These are phyloP conservation scores for Cladosporium austrohemisphaericum DNA, from an alignment of 2,329 filamentous ascomycete genomes.

Conservation along the genomic window DNA sequence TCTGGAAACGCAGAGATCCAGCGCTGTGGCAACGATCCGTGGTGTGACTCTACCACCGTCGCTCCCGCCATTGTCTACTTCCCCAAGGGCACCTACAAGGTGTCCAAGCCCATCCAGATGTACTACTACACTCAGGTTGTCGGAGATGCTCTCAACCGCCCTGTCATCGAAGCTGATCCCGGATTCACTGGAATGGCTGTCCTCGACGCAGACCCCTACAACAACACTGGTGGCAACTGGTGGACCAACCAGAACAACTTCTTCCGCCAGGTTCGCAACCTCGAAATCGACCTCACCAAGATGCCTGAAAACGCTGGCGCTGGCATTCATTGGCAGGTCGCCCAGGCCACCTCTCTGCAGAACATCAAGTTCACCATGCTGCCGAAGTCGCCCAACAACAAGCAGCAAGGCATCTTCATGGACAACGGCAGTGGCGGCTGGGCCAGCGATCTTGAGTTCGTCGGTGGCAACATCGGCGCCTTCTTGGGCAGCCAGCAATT, in stretches of 20 bases:
- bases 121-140: constrained; percentile 93
- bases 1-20: constrained; percentile 61
- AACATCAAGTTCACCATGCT: constrained; percentile 59
- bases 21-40: constrained; percentile 63
- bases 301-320: constrained; percentile 32
- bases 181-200: constrained; percentile 80
- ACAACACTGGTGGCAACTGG: constrained; percentile 49
- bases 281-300: constrained; percentile 48
- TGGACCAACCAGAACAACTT: constrained; percentile 55
- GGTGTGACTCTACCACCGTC: constrained; percentile 80
- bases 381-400: constrained; percentile 38
- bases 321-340: constrained; percentile 53
- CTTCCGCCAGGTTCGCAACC: constrained; percentile 54
- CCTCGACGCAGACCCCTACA: constrained; percentile 85
- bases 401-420: constrained; percentile 45
- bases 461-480: constrained; percentile 57
- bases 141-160: constrained; percentile 68
- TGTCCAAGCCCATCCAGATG: constrained; percentile 74
- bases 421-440: constrained; percentile 40
- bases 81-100: constrained; percentile 78
- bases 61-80: constrained; percentile 88
- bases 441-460: constrained; percentile 57
- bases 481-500: constrained; percentile 64
- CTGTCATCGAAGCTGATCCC: constrained; percentile 53
- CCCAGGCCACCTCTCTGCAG: constrained; percentile 57